Conservation (phyloP, 441 rosid species). For the Euphorbia celastroides region DNA sequence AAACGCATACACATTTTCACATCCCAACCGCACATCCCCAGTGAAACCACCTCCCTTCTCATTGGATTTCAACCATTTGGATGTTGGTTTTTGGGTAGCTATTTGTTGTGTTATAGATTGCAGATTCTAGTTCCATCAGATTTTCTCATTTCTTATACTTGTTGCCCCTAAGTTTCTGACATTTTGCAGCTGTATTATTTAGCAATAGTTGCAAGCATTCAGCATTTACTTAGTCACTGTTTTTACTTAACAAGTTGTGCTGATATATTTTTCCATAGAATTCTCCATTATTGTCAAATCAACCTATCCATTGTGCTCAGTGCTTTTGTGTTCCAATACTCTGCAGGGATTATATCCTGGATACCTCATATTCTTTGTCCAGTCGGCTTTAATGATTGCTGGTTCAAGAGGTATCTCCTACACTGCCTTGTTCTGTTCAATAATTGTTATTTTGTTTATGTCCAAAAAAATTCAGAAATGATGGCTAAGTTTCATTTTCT, state of each 20-base stretch:
- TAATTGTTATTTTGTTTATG: background rate
- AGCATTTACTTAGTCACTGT: too few species aligned
- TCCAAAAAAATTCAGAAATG: too few species aligned
- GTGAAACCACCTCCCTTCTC: too few species aligned
- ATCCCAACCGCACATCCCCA: background rate
- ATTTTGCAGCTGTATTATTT: background rate
- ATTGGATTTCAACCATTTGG: background rate
- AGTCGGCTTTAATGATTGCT: conserved; percentile 95
- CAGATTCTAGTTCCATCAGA: background rate
- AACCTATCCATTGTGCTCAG: background rate
- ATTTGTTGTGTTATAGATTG: background rate
- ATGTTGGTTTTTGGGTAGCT: background rate
- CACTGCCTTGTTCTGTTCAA: conserved; percentile 1
- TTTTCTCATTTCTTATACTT: background rate
- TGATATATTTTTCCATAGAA: background rate
- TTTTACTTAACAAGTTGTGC: background rate
- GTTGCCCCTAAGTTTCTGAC: background rate
- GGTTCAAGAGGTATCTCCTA: conserved; percentile 73
- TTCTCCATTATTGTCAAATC: conserved; percentile 1
- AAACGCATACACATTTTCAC: background rate
- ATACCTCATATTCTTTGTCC: conserved; percentile 84
- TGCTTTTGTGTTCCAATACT: background rate
- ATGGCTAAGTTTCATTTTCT: background rate
- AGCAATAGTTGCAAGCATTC: background rate
- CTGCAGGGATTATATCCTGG: conserved; percentile 94